phyloP scores from a whole-genome alignment of 2,329 filamentous ascomycete species.

The Pseudogymnoascus pannorum region DNA sequence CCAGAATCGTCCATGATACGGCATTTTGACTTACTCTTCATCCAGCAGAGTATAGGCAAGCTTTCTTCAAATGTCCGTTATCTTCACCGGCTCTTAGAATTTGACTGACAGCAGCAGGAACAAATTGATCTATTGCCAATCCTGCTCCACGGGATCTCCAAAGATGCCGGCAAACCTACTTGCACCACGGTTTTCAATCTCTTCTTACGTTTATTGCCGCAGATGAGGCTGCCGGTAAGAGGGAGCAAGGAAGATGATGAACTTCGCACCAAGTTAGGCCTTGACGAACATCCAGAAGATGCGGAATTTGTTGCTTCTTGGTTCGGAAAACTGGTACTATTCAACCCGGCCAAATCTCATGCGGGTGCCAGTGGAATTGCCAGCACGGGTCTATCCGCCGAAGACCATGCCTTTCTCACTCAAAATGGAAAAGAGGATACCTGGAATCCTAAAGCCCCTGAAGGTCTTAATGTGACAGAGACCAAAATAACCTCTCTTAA shows the following conservation, averaged over 20 bases:
- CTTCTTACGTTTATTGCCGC: conserved; percentile 66
- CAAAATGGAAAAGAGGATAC: conserved; percentile 59
- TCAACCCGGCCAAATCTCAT: conserved; percentile 32
- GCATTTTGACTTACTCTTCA: conserved; percentile 82
- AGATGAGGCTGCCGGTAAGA: conserved; percentile 63
- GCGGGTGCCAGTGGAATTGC: conserved; percentile 13
- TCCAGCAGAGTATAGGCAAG: conserved; percentile 71
- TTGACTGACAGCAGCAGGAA: conserved; percentile 39
- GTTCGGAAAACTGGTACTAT: conserved; percentile 70
- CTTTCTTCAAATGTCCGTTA: conserved; percentile 39
- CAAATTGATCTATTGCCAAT: conserved; percentile 66
- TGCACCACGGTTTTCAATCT: conserved; percentile 71
- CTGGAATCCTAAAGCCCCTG: conserved; percentile 53
- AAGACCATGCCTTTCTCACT: conserved; percentile 63
- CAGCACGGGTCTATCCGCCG: conserved; percentile 51
- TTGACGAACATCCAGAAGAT: conserved; percentile 57
- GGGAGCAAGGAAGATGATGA: conserved; percentile 71
- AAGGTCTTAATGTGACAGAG: conserved; percentile 60
- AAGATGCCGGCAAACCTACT: conserved; percentile 46
- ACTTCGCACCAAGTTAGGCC: conserved; percentile 57
- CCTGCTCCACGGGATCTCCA: conserved; percentile 58
- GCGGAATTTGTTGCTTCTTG: conserved; percentile 65
- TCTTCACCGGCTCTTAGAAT: conserved; percentile 30
- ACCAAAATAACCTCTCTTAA: conserved; percentile 62
- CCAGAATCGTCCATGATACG: conserved; percentile 65